Percentiles rank a stretch among this genome's conserved stretches.
Evolutionary conservation across 1,284 basidiomycete species (phyloP).

Genomic region (Porodaedalea pini): DNA sequence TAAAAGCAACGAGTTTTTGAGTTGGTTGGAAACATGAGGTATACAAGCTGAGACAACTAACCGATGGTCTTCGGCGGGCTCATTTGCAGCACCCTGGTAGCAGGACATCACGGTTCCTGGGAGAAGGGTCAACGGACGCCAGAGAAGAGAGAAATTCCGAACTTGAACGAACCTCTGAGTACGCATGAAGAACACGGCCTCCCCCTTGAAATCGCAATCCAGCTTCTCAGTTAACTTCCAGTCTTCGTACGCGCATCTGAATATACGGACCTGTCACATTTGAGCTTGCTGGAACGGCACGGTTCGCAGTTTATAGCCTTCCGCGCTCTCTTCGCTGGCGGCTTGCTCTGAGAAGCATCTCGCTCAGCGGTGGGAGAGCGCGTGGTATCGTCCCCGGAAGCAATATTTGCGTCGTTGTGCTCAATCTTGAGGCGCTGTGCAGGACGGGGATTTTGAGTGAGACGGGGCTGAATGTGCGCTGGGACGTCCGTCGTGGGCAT

Average conservation of each 20-base stretch:
- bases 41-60: constrained; percentile 18
- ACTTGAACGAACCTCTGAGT: constrained; percentile 52
- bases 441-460: constrained; percentile 9
- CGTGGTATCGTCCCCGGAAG: constrained; percentile 15
- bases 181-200: constrained; percentile 81
- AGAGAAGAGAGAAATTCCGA: not conserved
- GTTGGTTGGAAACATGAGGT: not conserved
- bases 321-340: constrained; percentile 69
- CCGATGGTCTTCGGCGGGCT: constrained; percentile 40
- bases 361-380: constrained; percentile 20
- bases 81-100: constrained; percentile 66
- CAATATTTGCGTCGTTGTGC: constrained; percentile 16
- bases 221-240: not conserved
- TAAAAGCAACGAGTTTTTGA: constrained; percentile 25
- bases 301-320: constrained; percentile 85
- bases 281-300: constrained; percentile 78
- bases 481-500: constrained; percentile 11
- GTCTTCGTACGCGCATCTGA: not conserved
- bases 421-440: constrained; percentile 16
- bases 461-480: constrained; percentile 11
- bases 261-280: constrained; percentile 67
- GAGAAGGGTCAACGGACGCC: not conserved
- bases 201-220: constrained; percentile 44
- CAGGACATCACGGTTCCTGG: constrained; percentile 69
- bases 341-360: constrained; percentile 12